Evolutionary conservation across 2,329 filamentous ascomycete species (phyloP).

Genomic region (Fusarium nisikadoi): DNA sequence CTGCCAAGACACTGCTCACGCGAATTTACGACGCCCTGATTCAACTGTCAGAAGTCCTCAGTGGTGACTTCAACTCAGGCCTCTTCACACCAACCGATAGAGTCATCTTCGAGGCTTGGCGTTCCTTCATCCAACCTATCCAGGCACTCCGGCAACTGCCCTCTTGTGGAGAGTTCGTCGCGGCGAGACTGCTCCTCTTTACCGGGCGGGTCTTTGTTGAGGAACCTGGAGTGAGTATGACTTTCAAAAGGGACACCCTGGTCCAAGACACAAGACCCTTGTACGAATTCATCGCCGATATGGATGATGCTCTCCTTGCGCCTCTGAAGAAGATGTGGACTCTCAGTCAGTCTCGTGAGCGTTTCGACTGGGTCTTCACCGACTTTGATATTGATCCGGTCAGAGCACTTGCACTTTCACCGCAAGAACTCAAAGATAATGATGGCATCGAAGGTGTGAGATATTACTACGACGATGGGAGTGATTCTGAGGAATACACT

Average conservation of each 20-base stretch:
- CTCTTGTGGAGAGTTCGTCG: not conserved
- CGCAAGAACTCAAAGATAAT: not conserved
- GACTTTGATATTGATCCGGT: not conserved
- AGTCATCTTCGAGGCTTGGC: not conserved
- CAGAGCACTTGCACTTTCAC: not conserved
- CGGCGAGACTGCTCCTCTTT: not conserved
- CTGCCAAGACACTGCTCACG: too few relatives aligned
- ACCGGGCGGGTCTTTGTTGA: not conserved
- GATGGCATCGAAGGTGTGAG: not conserved
- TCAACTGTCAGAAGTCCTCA: too few relatives aligned
- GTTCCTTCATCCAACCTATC: not conserved
- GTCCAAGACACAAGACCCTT: rapidly evolving
- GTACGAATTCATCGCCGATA: not conserved
- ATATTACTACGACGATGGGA: not conserved
- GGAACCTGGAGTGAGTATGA: not conserved
- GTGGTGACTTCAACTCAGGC: too few relatives aligned
- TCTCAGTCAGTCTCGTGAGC: not conserved
- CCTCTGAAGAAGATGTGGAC: not conserved
- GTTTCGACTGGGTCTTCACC: not conserved
- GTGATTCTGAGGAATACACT: rapidly evolving
- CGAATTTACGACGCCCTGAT: too few relatives aligned
- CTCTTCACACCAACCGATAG: too few relatives aligned
- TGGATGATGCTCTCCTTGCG: not conserved
- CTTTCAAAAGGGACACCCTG: rapidly evolving
- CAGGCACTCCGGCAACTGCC: not conserved